Conservation (phyloP, 2,329 filamentous ascomycete genomes). For the Penicillium digitatum region DNA sequence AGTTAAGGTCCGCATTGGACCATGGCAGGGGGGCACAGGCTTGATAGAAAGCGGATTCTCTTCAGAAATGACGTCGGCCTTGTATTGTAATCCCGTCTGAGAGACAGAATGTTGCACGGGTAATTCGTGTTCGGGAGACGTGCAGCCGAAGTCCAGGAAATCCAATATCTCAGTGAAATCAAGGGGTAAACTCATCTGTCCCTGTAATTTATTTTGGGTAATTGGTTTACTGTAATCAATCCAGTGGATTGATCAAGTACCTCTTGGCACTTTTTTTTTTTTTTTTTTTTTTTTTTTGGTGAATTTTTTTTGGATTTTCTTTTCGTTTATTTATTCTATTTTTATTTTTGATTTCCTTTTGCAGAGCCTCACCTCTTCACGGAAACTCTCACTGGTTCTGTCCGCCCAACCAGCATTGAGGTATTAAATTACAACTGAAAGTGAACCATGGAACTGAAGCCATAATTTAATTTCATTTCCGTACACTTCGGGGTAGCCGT, state of each 20-base stretch:
- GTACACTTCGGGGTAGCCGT: not conserved
- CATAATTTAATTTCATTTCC: not conserved
- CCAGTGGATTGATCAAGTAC: not conserved
- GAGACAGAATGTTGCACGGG: not conserved
- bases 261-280: not conserved
- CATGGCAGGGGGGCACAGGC: not conserved
- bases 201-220: not conserved
- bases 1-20: not conserved
- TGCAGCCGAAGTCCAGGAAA: not conserved
- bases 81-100: not conserved
- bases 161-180: not conserved
- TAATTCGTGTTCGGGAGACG: not conserved
- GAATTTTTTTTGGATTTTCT: not conserved
- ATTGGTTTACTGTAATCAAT: not conserved
- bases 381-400: not conserved
- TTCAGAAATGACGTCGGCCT: not conserved
- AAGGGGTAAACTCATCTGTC: not conserved
- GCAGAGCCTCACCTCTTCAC: constrained; percentile 5
- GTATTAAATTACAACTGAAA: not conserved
- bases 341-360: not conserved
- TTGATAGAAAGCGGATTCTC: not conserved
- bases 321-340: not conserved
- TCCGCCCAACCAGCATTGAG: not conserved
- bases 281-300: not conserved
- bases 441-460: constrained; percentile 1